Evolutionary conservation across 2,329 filamentous ascomycete species (phyloP), one percentile per base, ranked within the genome.

Genomic region (Ambrosiella beaveri): DNA sequence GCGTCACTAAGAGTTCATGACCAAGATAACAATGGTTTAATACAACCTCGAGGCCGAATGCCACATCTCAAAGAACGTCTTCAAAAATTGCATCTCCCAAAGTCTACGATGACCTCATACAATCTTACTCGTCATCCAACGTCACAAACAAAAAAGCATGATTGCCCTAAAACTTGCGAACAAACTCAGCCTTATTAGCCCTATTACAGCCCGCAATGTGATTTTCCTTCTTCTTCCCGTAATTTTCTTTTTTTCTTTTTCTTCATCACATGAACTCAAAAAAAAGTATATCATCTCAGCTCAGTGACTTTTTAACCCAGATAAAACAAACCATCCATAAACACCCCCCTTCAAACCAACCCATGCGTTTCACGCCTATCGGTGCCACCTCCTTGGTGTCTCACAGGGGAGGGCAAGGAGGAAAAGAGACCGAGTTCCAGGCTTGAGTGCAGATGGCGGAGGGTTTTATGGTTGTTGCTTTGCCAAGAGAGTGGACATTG

Each of bases 341-440:
- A 15, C 13, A 3, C 15, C 47, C 54, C 45, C 58, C 58, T 54
- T 59, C 58, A 59, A 59, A 59, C 27, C 27, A 27, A 27, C 54
- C 54, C 49, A 39, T 49, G 58, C 36, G 58, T 59, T 59, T 59
- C 54, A 59, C 15, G 49, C 47, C 17, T 38, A 35, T 56, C 47
- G 19, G 44, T 49, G 58, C 58, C 58, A 49, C 58, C 58, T 54
- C 53, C 53, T 55, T 11, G 47, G 4, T 51, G 47, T 54, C 17
- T 54, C 36, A 15, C n/a, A 36, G 39, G 27, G n/a, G 41, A 19
- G 5, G 13, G 49, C 15, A 55, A 27, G 13, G 11, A 40, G 17
- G 39, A 35, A 57, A 36, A 38, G 17, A 51, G 2, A 35, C 27
- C 27, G 27, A 27, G 27, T 27, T 27, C 27, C 3, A 27, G 27